These are phyloP conservation scores for Lipomyces kockii DNA, from an alignment of 805 yeast species.

Conservation along the genomic window DNA sequence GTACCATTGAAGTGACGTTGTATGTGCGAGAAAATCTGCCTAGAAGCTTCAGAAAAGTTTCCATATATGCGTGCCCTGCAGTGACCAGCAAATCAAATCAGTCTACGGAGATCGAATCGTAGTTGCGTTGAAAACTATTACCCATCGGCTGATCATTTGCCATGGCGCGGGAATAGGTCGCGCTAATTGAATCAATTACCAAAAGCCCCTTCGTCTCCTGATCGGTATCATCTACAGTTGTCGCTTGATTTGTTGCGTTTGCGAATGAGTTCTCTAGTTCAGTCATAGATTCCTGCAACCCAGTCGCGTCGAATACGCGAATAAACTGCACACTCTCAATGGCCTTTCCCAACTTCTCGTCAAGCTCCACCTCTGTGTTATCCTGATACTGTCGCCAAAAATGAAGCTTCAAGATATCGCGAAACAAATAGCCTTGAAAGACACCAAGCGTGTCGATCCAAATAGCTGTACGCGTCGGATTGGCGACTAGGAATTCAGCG, in stretches of 20 bases:
- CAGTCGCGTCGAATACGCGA: conserved; percentile 30
- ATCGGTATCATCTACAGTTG: background rate
- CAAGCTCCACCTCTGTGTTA: background rate
- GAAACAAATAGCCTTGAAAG: conserved; percentile 25
- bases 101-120: background rate
- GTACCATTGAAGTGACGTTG: background rate
- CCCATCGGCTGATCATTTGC: conserved; percentile 16
- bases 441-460: conserved; percentile 32
- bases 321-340: conserved; percentile 17
- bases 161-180: conserved; percentile 26
- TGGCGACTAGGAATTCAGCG: conserved; percentile 19
- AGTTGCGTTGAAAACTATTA: background rate
- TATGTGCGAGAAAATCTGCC: conserved; percentile 9
- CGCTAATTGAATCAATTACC: conserved; percentile 19
- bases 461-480: conserved; percentile 4
- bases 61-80: conserved; percentile 21
- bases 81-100: background rate
- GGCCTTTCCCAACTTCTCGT: background rate
- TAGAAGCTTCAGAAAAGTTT: background rate
- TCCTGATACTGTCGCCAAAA: background rate
- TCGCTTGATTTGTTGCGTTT: background rate
- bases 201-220: conserved; percentile 2
- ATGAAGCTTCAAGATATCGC: conserved; percentile 10
- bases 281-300: conserved; percentile 12
- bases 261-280: conserved; percentile 7